These are phyloP conservation scores for Mortierella sp. DNA, from an alignment of 371 early-diverging fungal species.

Conservation along the genomic window DNA sequence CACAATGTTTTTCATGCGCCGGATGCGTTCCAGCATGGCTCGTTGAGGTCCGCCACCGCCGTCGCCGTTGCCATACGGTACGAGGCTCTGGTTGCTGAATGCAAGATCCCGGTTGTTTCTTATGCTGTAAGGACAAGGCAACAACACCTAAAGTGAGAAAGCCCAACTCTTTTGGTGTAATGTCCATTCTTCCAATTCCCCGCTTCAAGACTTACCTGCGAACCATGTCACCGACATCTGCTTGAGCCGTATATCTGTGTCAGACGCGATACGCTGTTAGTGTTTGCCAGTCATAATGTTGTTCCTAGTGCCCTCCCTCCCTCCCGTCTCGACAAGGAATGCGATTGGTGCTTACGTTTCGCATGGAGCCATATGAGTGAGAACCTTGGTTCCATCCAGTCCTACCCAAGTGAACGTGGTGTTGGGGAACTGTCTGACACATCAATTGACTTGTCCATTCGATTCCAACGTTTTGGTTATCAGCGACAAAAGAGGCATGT, in stretches of 20 bases:
- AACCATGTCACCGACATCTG: slow-evolving; percentile 64
- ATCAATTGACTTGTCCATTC: not conserved
- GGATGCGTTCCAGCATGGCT: slow-evolving; percentile 88
- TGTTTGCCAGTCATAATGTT: not conserved
- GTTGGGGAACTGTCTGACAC: slow-evolving; percentile 79
- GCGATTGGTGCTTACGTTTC: slow-evolving; percentile 53
- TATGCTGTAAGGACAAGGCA: slow-evolving; percentile 58
- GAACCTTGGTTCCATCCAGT: slow-evolving; percentile 56
- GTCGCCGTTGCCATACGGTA: slow-evolving; percentile 96
- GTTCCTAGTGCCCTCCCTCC: too few relatives aligned
- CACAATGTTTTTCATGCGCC: slow-evolving; percentile 77
- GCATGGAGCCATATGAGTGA: slow-evolving; percentile 61
- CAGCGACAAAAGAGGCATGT: too few relatives aligned
- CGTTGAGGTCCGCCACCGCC: slow-evolving; percentile 96
- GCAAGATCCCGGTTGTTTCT: slow-evolving; percentile 85
- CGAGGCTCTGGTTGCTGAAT: slow-evolving; percentile 83
- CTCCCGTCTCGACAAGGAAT: too few relatives aligned
- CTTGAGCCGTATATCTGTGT: slow-evolving; percentile 68
- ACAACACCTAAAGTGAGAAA: not conserved
- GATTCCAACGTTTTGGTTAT: too few relatives aligned
- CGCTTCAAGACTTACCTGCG: slow-evolving; percentile 32
- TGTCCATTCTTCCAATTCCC: not conserved
- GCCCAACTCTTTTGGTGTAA: not conserved
- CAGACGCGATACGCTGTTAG: not conserved
- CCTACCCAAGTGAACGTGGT: slow-evolving; percentile 90